Base-by-base conservation (phyloP, 2,329 filamentous ascomycete species). In the Penicillium fuscoglaucum region DNA sequence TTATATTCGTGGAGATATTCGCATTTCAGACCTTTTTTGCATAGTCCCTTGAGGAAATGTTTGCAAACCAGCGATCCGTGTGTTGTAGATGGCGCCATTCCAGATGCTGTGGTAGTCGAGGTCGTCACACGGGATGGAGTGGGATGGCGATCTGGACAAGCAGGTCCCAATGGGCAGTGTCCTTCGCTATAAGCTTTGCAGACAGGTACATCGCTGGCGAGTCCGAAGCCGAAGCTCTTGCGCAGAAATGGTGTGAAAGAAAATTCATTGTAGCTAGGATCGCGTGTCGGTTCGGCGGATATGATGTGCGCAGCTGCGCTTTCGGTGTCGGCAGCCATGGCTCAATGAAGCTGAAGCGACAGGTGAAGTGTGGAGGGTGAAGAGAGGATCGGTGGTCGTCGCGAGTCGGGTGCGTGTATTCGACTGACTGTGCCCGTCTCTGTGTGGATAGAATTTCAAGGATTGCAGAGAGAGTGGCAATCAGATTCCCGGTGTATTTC, bases 1-100 rank as follows among this genome's bases (percentile, higher is more conserved):
- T 99, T 98, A 82, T 97, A 99, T 78, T 98, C 95, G 82, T 99
- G 95, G 49, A 98, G 82, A 71, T 98, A 99, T 80, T 99, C 95
- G 86, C 95, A 99, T 66, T 87, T 86, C 72, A 97, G 89, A 69
- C 93, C 95, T 78, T 98, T 98, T 74, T 99, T 99, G 83, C 95
- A 99, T 21, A 99, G 86, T 0, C 93, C 93, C 64, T 96, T 90
- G 71, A 98, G 87, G 88, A 95, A 98, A 82, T 98, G 95, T 80
- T 99, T 99, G 86, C 95, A 99, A 61, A 99, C 93, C 17, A 98
- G 86, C 51, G 80, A 84, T 31, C 75, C 74, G 56, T 77, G 74
- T 5, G 73, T 76, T 19, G 75, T 74, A 19, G 76, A 74, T 5
- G 77, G 72, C 13, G 74, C 73, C 55, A 76, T 66, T 15, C 74